Percentiles rank a stretch among this genome's conserved stretches.
Evolutionary conservation across 1,284 basidiomycete genomes (phyloP).

Genomic region (Tausonia pullulans): DNA sequence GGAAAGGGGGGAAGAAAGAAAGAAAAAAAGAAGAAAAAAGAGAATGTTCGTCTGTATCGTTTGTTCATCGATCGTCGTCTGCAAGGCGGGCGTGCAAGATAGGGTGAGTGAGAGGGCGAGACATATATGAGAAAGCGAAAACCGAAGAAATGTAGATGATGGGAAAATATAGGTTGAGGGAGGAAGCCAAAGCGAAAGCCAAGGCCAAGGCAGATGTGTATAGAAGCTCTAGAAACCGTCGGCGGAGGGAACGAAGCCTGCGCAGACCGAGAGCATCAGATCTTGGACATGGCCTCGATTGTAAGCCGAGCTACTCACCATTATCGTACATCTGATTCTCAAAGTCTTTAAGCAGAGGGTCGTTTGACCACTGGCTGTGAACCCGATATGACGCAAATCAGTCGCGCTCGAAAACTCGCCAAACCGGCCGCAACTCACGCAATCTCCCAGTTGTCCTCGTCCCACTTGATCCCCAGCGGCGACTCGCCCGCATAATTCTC

Average conservation of each 20-base stretch:
- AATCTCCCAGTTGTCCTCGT: neutral
- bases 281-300: neutral
- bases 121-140: slow-evolving; percentile 17
- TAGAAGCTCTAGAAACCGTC: slow-evolving; percentile 10
- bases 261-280: neutral
- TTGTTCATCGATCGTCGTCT: neutral
- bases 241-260: slow-evolving; percentile 1
- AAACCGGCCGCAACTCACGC: neutral
- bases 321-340: slow-evolving; percentile 8
- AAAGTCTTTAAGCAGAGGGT: slow-evolving; percentile 15
- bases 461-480: slow-evolving; percentile 14
- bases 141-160: slow-evolving; percentile 22
- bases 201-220: neutral
- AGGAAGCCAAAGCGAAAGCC: no score
- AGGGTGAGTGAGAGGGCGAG: neutral
- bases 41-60: neutral
- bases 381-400: neutral
- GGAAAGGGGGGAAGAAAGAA: slow-evolving; percentile 2
- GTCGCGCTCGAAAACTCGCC: no score
- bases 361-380: slow-evolving; percentile 5
- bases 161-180: neutral
- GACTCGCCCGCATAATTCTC: slow-evolving; percentile 14
- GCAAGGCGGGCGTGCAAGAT: neutral
- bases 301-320: neutral
- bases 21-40: neutral